These are phyloP conservation scores for Moringa oleifera DNA, from an alignment of 345 rosid genomes.

Conservation along the genomic window DNA sequence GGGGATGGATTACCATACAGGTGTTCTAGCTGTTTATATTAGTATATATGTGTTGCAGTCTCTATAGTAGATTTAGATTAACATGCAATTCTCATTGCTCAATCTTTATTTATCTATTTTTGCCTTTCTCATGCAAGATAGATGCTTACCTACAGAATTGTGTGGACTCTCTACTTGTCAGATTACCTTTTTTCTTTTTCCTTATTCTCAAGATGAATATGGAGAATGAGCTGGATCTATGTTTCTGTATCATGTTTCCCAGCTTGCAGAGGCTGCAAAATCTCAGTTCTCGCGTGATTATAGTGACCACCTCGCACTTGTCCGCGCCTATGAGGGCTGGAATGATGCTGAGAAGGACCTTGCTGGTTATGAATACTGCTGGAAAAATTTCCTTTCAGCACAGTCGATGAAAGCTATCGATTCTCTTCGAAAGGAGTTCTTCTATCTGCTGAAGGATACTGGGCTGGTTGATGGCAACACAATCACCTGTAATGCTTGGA, in stretches of 20 bases:
- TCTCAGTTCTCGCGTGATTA: conserved; percentile 68
- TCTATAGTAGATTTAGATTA: too few species aligned
- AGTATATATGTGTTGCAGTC: too few species aligned
- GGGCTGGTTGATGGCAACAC: conserved; percentile 61
- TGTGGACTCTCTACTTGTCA: too few species aligned
- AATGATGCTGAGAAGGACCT: conserved; percentile 63
- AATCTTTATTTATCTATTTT: too few species aligned
- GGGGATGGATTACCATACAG: too few species aligned
- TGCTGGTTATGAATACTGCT: conserved; percentile 78
- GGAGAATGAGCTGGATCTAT: neutral
- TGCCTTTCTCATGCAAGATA: too few species aligned
- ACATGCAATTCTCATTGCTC: too few species aligned
- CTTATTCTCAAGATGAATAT: too few species aligned
- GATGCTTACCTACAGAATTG: too few species aligned
- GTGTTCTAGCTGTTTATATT: too few species aligned
- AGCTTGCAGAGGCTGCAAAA: conserved; percentile 93
- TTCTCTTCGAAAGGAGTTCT: conserved; percentile 78
- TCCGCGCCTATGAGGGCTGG: conserved; percentile 89
- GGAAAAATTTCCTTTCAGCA: conserved; percentile 80
- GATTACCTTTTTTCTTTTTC: too few species aligned
- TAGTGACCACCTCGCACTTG: conserved; percentile 91
- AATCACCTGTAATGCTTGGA: conserved; percentile 43
- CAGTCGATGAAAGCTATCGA: conserved; percentile 92
- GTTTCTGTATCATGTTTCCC: conserved; percentile 19
- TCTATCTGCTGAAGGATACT: conserved; percentile 69